Percentiles rank a stretch among this genome's conserved stretches.
Evolutionary conservation across 371 early-diverging fungal genomes (phyloP).

Genomic region (Blakeslea trispora): DNA sequence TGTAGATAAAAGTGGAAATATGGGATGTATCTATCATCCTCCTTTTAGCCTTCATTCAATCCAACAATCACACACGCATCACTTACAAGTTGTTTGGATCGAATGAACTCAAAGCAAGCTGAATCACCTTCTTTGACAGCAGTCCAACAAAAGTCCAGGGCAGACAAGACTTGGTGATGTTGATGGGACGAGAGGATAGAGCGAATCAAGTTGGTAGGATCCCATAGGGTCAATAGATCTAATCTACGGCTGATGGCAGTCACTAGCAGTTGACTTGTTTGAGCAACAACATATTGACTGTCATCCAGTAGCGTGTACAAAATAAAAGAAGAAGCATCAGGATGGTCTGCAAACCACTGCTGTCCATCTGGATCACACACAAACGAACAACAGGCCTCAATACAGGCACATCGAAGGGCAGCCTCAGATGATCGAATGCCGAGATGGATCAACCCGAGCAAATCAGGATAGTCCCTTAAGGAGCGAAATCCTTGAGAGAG

Average conservation of each 20-base stretch:
- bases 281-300: slow-evolving; percentile 37
- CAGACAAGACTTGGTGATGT: slow-evolving; percentile 22
- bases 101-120: slow-evolving; percentile 20
- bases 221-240: slow-evolving; percentile 8
- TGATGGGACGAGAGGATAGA: slow-evolving; percentile 7
- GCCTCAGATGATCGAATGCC: slow-evolving; percentile 34
- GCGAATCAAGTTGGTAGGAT: slow-evolving; percentile 27
- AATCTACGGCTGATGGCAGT: slow-evolving; percentile 2
- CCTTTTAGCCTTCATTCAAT: no score
- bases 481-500: slow-evolving; percentile 18
- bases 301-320: slow-evolving; percentile 29
- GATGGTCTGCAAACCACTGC: slow-evolving; percentile 28
- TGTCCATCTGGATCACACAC: slow-evolving; percentile 17
- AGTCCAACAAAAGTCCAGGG: slow-evolving; percentile 44
- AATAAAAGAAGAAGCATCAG: slow-evolving; percentile 24
- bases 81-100: slow-evolving; percentile 28
- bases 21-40: slow-evolving; percentile 21
- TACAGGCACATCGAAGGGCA: slow-evolving; percentile 35
- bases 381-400: slow-evolving; percentile 37
- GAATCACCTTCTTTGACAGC: slow-evolving; percentile 14
- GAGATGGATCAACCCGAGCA: slow-evolving; percentile 15
- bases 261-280: slow-evolving; percentile 27
- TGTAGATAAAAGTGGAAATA: slow-evolving; percentile 20
- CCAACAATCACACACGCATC: no score
- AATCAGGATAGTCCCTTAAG: slow-evolving; percentile 10